A percentile compares a stretch with the other conserved stretches of the same genome.
Evolutionary conservation across 2,329 filamentous ascomycete species (phyloP).

Genomic region (Fusarium subglutinans): DNA sequence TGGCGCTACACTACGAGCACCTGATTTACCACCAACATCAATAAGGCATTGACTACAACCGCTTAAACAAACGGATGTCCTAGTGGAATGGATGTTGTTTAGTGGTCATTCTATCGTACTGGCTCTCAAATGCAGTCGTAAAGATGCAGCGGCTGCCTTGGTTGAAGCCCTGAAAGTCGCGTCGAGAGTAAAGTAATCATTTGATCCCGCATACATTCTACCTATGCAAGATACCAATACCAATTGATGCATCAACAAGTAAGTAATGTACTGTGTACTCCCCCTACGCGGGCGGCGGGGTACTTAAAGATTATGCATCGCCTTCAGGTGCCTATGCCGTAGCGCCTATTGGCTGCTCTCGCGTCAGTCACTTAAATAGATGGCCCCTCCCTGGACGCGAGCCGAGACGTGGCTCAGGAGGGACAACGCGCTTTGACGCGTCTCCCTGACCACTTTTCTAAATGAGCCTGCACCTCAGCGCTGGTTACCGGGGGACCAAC

Average conservation of each 20-base stretch:
- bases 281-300: not conserved
- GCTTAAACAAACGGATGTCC: not conserved
- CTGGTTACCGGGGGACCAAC: constrained; percentile 34
- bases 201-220: not conserved
- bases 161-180: not conserved
- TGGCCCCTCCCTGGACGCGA: constrained; percentile 19
- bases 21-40: not conserved
- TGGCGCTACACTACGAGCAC: not conserved
- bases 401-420: constrained; percentile 19
- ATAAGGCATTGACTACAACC: not conserved
- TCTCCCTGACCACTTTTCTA: constrained; percentile 34
- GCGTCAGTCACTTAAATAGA: constrained; percentile 14
- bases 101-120: not conserved
- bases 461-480: constrained; percentile 10
- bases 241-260: constrained; percentile 13
- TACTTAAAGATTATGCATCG: not conserved
- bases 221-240: not conserved
- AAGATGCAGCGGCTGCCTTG: not conserved
- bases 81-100: not conserved
- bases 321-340: not conserved
- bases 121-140: not conserved
- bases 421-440: constrained; percentile 27
- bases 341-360: constrained; percentile 12
- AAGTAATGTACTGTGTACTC: not conserved
- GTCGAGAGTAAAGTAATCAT: not conserved